Evolutionary conservation across 116 monocot genomes (phyloP).

Genomic region (Dioscorea cayenensis): DNA sequence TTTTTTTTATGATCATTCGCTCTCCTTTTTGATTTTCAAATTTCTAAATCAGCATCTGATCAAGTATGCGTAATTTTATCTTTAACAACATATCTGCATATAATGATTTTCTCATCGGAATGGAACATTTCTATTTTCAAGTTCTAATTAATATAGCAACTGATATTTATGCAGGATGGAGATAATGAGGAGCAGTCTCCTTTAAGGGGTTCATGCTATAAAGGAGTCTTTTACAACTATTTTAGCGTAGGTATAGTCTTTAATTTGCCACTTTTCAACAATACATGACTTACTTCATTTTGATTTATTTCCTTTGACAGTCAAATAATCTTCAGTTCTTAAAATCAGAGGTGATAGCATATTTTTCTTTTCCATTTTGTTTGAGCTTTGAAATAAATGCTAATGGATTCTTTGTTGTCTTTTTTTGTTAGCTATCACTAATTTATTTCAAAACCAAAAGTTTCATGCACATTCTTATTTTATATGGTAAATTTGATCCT

Average conservation of each 20-base stretch:
- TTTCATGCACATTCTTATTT: no score
- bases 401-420: no score
- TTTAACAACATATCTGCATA: neutral
- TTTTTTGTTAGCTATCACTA: no score
- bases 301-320: neutral
- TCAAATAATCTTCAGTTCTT: neutral
- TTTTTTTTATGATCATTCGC: no score
- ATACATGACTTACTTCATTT: neutral
- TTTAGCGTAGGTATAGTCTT: slow-evolving; percentile 53
- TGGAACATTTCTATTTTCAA: neutral
- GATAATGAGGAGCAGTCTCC: slow-evolving; percentile 19
- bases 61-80: no score
- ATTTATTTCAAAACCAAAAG: no score
- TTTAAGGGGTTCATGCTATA: slow-evolving; percentile 31
- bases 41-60: no score
- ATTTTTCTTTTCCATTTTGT: no score
- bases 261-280: neutral
- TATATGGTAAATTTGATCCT: neutral
- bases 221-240: slow-evolving; percentile 68
- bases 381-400: no score
- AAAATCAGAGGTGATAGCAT: no score
- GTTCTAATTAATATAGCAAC: neutral
- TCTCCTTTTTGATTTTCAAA: no score
- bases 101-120: neutral
- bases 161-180: slow-evolving; percentile 28